phyloP scores from a whole-genome alignment of 2,329 filamentous ascomycete genomes.

The Fusarium denticulatum region DNA sequence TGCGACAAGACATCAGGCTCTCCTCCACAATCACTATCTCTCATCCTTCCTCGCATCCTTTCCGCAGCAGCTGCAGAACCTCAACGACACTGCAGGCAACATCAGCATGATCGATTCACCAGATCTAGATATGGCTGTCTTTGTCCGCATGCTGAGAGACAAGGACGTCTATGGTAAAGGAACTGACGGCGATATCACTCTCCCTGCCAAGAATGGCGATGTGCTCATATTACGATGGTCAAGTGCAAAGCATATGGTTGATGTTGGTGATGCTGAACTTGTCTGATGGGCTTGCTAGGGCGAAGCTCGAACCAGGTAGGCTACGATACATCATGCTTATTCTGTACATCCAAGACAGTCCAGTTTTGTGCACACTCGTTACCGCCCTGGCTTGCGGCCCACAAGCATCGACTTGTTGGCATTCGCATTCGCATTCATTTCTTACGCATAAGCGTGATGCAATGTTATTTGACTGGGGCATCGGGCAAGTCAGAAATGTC shows the following conservation, averaged over 20 bases:
- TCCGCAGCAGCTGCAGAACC: slow-evolving; percentile 78
- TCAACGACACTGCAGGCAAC: slow-evolving; percentile 91
- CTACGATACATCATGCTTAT: neutral
- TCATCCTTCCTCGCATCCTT: slow-evolving; percentile 87
- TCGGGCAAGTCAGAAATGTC: neutral
- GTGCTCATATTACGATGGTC: slow-evolving; percentile 78
- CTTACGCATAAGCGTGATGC: neutral
- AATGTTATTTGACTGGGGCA: neutral
- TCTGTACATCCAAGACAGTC: neutral
- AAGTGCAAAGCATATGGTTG: slow-evolving; percentile 72
- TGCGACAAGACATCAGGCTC: slow-evolving; percentile 82
- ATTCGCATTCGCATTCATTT: neutral
- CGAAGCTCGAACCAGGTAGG: neutral
- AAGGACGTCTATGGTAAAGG: slow-evolving; percentile 68
- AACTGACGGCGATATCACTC: slow-evolving; percentile 68
- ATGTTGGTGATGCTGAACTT: slow-evolving; percentile 65
- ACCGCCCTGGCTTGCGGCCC: neutral
- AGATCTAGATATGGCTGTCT: slow-evolving; percentile 84
- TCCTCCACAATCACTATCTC: slow-evolving; percentile 86
- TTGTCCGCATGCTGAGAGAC: slow-evolving; percentile 77
- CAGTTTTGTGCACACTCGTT: neutral
- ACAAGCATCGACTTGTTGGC: neutral
- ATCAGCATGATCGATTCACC: slow-evolving; percentile 93
- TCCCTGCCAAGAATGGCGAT: slow-evolving; percentile 70
- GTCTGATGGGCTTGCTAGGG: slow-evolving; percentile 54